A percentile compares a stretch with the other conserved stretches of the same genome.
phyloP scores from a whole-genome alignment of 106 monocot species.

The Apostasia ramifera region DNA sequence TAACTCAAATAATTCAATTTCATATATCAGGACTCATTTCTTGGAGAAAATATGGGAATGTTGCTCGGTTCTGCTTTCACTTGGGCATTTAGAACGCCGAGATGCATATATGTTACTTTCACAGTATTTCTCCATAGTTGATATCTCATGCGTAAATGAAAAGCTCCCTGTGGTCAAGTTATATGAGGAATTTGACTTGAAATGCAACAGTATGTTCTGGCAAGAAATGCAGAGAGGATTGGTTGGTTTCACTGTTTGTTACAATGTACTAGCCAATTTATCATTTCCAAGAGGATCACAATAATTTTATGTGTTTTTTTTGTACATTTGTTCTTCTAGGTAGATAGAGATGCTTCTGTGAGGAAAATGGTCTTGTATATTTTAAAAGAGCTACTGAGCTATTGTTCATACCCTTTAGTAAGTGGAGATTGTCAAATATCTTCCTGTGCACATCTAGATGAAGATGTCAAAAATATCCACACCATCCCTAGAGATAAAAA shows the following conservation, averaged over 20 bases:
- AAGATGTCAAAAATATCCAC: background rate
- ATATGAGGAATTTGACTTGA: conserved; percentile 37
- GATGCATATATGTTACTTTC: conserved; percentile 71
- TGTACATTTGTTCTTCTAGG: conserved; percentile 26
- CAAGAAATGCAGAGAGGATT: conserved; percentile 67
- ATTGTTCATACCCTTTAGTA: conserved; percentile 4
- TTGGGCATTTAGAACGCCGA: conserved; percentile 50
- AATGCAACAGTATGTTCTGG: conserved; percentile 49
- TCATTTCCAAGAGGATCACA: background rate
- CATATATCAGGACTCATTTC: conserved; percentile 37
- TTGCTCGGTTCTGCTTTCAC: conserved; percentile 48
- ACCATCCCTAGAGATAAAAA: conserved; percentile 4
- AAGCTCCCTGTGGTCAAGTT: background rate
- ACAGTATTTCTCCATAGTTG: conserved; percentile 34
- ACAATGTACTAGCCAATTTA: background rate
- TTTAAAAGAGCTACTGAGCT: conserved; percentile 42
- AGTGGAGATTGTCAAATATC: background rate
- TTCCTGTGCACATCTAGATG: conserved; percentile 1
- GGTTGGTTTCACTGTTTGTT: conserved; percentile 25
- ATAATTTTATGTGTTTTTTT: background rate
- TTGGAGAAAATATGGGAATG: conserved; percentile 49
- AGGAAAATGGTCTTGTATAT: conserved; percentile 79
- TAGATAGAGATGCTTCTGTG: conserved; percentile 58
- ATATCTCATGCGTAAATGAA: background rate
- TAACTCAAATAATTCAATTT: conserved; percentile 4